phyloP scores from a whole-genome alignment of 768 basidiomycete species.

The Rhizopogon roseolus region DNA sequence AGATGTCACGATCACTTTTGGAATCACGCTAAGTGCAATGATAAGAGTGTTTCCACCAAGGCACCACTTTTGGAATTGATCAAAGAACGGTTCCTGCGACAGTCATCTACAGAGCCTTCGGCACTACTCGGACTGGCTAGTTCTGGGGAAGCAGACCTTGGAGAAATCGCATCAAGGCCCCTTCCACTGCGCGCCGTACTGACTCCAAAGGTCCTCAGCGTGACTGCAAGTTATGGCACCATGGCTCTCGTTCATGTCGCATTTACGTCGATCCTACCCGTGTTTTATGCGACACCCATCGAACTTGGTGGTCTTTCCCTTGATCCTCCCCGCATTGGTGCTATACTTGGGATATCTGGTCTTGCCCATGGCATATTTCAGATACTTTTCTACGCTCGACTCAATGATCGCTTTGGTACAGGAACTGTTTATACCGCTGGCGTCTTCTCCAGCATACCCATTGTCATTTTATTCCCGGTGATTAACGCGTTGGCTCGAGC shows the following conservation, averaged over 20 bases:
- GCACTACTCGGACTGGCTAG: background rate
- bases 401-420: slow-evolving; percentile 54
- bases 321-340: slow-evolving; percentile 26
- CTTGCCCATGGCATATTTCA: slow-evolving; percentile 42
- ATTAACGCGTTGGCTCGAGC: slow-evolving; percentile 30
- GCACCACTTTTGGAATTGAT: background rate
- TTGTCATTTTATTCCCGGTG: slow-evolving; percentile 35
- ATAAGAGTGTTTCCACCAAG: background rate
- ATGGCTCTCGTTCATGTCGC: slow-evolving; percentile 62
- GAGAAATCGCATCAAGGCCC: slow-evolving; percentile 12
- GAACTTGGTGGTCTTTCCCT: slow-evolving; percentile 24
- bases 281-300: slow-evolving; percentile 28
- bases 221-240: slow-evolving; percentile 56
- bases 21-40: background rate
- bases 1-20: background rate
- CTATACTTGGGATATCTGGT: slow-evolving; percentile 19
- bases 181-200: slow-evolving; percentile 47
- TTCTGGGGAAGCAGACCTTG: background rate
- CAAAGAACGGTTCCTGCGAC: background rate
- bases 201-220: slow-evolving; percentile 49
- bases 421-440: slow-evolving; percentile 52
- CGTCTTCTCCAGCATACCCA: slow-evolving; percentile 42
- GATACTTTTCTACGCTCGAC: slow-evolving; percentile 53
- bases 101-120: background rate
- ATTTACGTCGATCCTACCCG: slow-evolving; percentile 40